Evolutionary conservation across 129 eudicot genomes (phyloP), one percentile per base, ranked within the genome.

Genomic region (Solidago caesia): DNA sequence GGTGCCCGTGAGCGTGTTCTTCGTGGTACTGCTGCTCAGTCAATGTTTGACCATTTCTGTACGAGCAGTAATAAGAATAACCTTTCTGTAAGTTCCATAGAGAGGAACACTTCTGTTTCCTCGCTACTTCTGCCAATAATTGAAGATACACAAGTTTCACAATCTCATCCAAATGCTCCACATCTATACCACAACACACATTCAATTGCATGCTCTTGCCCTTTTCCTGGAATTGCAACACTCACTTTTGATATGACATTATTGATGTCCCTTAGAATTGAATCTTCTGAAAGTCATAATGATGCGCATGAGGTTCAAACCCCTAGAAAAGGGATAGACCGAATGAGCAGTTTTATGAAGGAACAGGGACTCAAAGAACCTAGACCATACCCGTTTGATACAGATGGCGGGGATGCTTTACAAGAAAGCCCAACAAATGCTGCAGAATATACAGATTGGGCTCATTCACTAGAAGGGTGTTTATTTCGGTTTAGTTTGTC

Each of bases 1-100:
- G 99, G 99, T 81, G 83, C 99, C 43, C 92, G 97, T 74, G 99
- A 95, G 74, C 93, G 99, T 49, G 90, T 91, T 74, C 96, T 95
- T 75, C 97, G 96, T 66, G 97, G 97, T 55, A 73, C 73, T 65
- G 92, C 97, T 61, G 96, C 99, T 78, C 94, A 82, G 74, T 91
- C 97, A 10, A 87, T 95, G 97, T 95, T 91, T 74, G 93, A 85
- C 73, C 89, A 88, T 81, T 91, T 91, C 70, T 84, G 80, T 77
- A 74, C 45, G 61, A 82, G 79, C 70, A 74, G 80, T 61, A 81
- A 81, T 63, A 84, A 67, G 62, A 84, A 70, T 71, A 41, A 75
- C 46, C 64, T 77, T 56, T 72, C 84, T 55, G 71, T 75, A 6
- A 52, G 74, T 48, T 64, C 87, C 55, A 67, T 79, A 67, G 80